These are phyloP conservation scores for Cryptococcus sp. DNA, from an alignment of 1,284 basidiomycete genomes.

Conservation along the genomic window DNA sequence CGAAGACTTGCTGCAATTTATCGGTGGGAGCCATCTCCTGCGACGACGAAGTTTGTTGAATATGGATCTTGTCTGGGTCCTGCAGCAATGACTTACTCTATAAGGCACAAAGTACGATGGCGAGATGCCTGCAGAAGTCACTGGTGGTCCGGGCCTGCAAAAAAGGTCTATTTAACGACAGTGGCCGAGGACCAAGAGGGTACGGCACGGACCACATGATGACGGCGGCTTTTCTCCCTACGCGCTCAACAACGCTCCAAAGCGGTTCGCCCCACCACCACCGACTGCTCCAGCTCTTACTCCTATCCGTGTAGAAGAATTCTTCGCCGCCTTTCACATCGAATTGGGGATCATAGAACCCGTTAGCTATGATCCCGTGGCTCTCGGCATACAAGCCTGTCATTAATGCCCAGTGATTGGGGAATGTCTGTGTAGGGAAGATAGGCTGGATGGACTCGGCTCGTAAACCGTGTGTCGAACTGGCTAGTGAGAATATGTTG, in stretches of 20 bases:
- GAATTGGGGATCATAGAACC: slow-evolving; percentile 74
- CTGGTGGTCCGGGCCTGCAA: slow-evolving; percentile 75
- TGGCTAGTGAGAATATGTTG: slow-evolving; percentile 24
- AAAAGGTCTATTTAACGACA: not conserved
- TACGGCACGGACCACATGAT: slow-evolving; percentile 74
- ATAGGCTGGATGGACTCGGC: slow-evolving; percentile 81
- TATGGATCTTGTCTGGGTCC: not conserved
- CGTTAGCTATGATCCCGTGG: slow-evolving; percentile 88
- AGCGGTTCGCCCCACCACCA: slow-evolving; percentile 92
- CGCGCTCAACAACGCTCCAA: slow-evolving; percentile 80
- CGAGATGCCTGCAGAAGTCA: slow-evolving; percentile 64
- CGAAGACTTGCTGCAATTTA: slow-evolving; percentile 71
- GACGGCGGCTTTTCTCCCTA: slow-evolving; percentile 74
- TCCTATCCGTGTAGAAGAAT: slow-evolving; percentile 59
- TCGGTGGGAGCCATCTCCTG: slow-evolving; percentile 19
- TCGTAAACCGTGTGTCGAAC: slow-evolving; percentile 63
- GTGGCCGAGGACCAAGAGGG: not conserved
- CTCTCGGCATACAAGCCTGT: slow-evolving; percentile 84
- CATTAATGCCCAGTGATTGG: slow-evolving; percentile 87
- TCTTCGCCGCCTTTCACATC: slow-evolving; percentile 7
- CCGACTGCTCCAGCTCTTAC: slow-evolving; percentile 64
- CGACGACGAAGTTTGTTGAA: not conserved
- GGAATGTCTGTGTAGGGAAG: slow-evolving; percentile 89
- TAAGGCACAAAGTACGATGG: slow-evolving; percentile 76
- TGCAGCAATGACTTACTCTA: slow-evolving; percentile 56